Percentiles rank a stretch among this genome's conserved stretches.
Conservation (phyloP, 1,139 yeast species). For the Yamadazyma sp. region DNA sequence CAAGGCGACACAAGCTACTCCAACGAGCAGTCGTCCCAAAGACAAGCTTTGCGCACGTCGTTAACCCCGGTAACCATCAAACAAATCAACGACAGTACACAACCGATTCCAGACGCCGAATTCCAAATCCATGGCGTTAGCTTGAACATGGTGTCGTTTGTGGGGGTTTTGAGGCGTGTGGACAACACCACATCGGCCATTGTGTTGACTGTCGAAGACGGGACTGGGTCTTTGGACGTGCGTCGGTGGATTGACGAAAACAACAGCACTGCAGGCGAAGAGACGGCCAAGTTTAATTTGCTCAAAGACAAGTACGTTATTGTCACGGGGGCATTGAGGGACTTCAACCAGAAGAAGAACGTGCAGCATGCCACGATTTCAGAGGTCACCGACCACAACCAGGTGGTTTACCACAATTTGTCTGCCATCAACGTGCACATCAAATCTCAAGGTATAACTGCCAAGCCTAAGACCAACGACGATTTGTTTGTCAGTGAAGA, state of each 20-base stretch:
- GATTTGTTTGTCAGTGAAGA: constrained; percentile 48
- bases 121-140: constrained; percentile 64
- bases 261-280: constrained; percentile 33
- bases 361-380: constrained; percentile 65
- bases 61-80: constrained; percentile 84
- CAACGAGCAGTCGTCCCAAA: constrained; percentile 24
- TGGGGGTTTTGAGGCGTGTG: constrained; percentile 65
- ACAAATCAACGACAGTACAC: constrained; percentile 68
- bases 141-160: constrained; percentile 59
- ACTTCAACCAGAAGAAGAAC: constrained; percentile 65
- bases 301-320: constrained; percentile 54
- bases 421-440: constrained; percentile 67
- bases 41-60: constrained; percentile 40
- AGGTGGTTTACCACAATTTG: constrained; percentile 73
- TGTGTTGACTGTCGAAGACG: constrained; percentile 71
- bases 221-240: constrained; percentile 75
- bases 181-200: constrained; percentile 51
- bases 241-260: constrained; percentile 69
- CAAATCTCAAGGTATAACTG: constrained; percentile 45
- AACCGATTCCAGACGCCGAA: constrained; percentile 73
- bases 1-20: constrained; percentile 21
- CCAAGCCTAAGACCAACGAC: constrained; percentile 8
- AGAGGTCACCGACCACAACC: constrained; percentile 67
- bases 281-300: constrained; percentile 32
- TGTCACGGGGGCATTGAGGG: constrained; percentile 71